Conservation (phyloP, 306 rosid species). For the Calophaca sinica region DNA sequence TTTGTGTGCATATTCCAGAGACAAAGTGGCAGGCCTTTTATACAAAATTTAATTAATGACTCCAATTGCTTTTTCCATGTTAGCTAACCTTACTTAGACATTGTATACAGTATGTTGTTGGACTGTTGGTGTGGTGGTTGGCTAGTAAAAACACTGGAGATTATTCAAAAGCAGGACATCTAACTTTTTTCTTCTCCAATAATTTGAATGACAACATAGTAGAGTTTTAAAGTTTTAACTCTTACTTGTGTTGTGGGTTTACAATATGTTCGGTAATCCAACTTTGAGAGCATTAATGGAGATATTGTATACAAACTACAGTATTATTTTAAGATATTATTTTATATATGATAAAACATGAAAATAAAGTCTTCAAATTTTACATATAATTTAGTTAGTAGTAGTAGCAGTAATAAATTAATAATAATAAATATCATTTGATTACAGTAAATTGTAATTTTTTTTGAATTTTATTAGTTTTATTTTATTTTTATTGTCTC, state of each 20-base stretch:
- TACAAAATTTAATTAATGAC: background rate
- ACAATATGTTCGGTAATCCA: conserved; percentile 3
- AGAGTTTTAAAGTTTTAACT: background rate
- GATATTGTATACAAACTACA: background rate
- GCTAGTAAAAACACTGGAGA: background rate
- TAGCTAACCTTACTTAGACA: conserved; percentile 31
- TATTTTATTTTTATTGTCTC: no score
- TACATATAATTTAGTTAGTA: no score
- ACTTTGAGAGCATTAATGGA: background rate
- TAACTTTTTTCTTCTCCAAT: conserved; percentile 15
- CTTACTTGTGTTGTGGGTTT: background rate
- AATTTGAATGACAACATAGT: background rate
- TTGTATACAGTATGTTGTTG: background rate
- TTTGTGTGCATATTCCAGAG: conserved; percentile 22
- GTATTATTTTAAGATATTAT: no score
- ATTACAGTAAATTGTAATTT: no score
- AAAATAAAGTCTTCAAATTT: no score
- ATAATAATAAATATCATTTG: no score
- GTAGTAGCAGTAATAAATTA: no score
- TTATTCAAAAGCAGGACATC: conserved; percentile 41
- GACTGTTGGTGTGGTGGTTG: conserved; percentile 38
- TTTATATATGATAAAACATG: no score
- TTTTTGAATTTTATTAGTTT: no score
- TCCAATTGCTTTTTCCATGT: background rate
- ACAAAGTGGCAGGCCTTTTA: conserved; percentile 25